Evolutionary conservation across 768 basidiomycete species (phyloP), one percentile per base, ranked within the genome.

Genomic region (Pisolithus marmoratus): DNA sequence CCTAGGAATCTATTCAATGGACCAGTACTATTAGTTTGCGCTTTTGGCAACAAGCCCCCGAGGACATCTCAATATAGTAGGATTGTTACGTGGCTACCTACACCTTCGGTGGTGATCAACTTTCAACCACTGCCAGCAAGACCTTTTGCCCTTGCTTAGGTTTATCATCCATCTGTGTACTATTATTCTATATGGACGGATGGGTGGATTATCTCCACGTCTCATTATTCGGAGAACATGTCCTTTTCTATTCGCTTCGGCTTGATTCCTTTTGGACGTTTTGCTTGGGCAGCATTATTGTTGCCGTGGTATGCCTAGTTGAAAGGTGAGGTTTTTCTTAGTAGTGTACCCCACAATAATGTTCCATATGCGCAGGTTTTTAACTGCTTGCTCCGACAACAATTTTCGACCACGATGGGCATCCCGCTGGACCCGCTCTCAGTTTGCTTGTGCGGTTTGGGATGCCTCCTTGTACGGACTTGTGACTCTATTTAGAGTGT

Each of bases 401-500:
- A 70, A 73, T n/a, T 74, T 80, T 74, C 60, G 57, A 9, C 82
- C 82, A n/a, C 64, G 52, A 9, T 59, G 60, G 36, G 60, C 72
- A 12, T 67, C 68, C 31, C 67, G n/a, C n/a, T n/a, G n/a, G n/a
- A n/a, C n/a, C n/a, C n/a, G 68, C 37, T 76, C 80, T 22, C 74
- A 77, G 26, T 58, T 76, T 51, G 68, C 66, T 37, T 68, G 65
- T 22, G 79, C 81, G 17, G 54, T 77, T 5, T 85, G 83, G 83
- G 72, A 76, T 48, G 66, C 82, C 5, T 58, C 60, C 12, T 49
- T 85, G 38, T 86, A 84, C 62, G 80, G 79, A 69, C 45, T 77
- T 15, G 75, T 76, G n/a, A 82, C 79, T 0, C 69, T 80, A 46
- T 63, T 83, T 24, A 72, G 86, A 72, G 63, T 89, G 87, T 87